Evolutionary conservation across 495 filamentous ascomycete species (phyloP).

Genomic region (Neurospora sublineolata): DNA sequence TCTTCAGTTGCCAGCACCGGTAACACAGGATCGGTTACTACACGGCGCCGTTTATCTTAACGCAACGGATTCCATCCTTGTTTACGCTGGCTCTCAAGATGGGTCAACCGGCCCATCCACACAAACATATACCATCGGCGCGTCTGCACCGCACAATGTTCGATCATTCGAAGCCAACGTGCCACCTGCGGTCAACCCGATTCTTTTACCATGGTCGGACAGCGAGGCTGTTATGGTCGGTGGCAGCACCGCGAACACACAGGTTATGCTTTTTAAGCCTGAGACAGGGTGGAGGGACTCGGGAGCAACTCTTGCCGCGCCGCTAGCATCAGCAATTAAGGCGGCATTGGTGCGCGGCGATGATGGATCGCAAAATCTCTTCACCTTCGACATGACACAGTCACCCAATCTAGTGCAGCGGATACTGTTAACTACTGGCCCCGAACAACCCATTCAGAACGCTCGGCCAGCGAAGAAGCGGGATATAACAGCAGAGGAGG

Average conservation of each 20-base stretch:
- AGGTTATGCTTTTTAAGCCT: constrained; percentile 53
- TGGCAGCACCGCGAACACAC: constrained; percentile 51
- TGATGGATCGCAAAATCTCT: constrained; percentile 74
- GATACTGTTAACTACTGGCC: constrained; percentile 39
- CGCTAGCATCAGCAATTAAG: constrained; percentile 40
- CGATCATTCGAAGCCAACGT: constrained; percentile 41
- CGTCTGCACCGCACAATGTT: constrained; percentile 47
- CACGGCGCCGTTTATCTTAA: constrained; percentile 73
- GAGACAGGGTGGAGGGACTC: constrained; percentile 50
- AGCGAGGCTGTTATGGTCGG: constrained; percentile 65
- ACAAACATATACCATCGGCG: constrained; percentile 64
- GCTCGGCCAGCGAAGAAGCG: constrained; percentile 23
- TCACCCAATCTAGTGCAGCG: constrained; percentile 70
- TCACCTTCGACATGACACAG: constrained; percentile 64
- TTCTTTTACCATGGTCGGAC: constrained; percentile 67
- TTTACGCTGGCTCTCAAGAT: constrained; percentile 68
- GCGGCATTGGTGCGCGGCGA: constrained; percentile 53
- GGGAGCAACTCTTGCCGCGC: constrained; percentile 44
- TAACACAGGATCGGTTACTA: constrained; percentile 55
- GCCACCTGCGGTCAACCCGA: constrained; percentile 53
- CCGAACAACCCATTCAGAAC: constrained; percentile 34
- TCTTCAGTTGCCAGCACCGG: constrained; percentile 38
- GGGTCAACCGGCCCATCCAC: constrained; percentile 44
- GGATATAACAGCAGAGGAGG: constrained; percentile 5
- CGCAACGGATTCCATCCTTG: constrained; percentile 55